A percentile compares a stretch with the other conserved stretches of the same genome.
Conservation (phyloP, 805 yeast genomes). For the Ogataea parapolymorpha region DNA sequence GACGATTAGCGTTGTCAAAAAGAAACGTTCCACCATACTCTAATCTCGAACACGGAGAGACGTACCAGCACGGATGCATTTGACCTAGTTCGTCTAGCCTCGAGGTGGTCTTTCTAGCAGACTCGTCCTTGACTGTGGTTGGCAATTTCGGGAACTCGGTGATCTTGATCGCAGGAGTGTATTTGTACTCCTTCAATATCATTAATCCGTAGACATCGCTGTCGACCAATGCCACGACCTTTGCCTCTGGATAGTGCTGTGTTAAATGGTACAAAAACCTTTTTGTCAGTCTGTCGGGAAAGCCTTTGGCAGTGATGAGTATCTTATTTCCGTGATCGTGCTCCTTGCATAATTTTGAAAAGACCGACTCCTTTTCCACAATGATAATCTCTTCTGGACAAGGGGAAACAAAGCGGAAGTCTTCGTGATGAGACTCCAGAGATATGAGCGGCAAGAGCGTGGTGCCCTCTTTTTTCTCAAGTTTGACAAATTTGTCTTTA, state of each 20-base stretch:
- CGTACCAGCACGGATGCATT: slow-evolving; percentile 6
- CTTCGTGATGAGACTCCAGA: slow-evolving; percentile 18
- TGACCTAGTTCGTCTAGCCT: slow-evolving; percentile 9
- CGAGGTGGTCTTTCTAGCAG: not conserved
- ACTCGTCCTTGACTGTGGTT: not conserved
- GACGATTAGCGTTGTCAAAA: slow-evolving; percentile 11
- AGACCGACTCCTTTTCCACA: slow-evolving; percentile 53
- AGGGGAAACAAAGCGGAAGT: slow-evolving; percentile 13
- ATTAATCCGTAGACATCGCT: slow-evolving; percentile 63
- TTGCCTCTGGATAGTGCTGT: slow-evolving; percentile 22
- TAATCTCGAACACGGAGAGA: slow-evolving; percentile 16
- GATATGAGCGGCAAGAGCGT: slow-evolving; percentile 40
- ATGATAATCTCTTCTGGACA: slow-evolving; percentile 36
- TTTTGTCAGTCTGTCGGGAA: slow-evolving; percentile 56
- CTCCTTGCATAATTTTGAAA: slow-evolving; percentile 31
- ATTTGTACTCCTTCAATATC: slow-evolving; percentile 42
- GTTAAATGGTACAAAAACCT: slow-evolving; percentile 36
- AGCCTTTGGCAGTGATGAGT: slow-evolving; percentile 63
- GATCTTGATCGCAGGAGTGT: slow-evolving; percentile 11
- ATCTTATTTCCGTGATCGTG: slow-evolving; percentile 20
- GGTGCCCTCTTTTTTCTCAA: slow-evolving; percentile 17
- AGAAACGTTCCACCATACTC: slow-evolving; percentile 17
- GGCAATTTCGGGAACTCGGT: not conserved
- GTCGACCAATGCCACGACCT: slow-evolving; percentile 51
- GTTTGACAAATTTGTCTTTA: slow-evolving; percentile 11